A percentile compares a stretch with the other conserved stretches of the same genome.
phyloP scores from a whole-genome alignment of 1,284 basidiomycete genomes.

The Cutaneotrichosporon sp. region DNA sequence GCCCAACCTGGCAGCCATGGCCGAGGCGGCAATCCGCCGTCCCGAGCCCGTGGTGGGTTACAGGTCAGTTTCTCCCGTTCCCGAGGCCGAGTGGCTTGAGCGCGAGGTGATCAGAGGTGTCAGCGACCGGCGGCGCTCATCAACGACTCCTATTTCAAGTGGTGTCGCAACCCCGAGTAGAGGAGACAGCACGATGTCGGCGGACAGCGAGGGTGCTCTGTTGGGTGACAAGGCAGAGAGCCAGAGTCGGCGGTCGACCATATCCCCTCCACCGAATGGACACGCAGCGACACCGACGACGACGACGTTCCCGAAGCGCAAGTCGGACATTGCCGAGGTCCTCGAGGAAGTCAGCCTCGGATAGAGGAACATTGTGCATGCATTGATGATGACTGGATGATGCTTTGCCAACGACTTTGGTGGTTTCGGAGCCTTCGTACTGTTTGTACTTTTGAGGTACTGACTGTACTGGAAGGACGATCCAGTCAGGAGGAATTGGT shows the following conservation, averaged over 20 bases:
- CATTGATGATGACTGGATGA: neutral
- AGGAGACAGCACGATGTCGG: conserved; percentile 27
- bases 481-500: no score
- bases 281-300: neutral
- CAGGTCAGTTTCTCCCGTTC: conserved; percentile 11
- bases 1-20: conserved; percentile 4
- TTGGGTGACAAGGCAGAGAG: conserved; percentile 15
- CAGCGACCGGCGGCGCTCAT: conserved; percentile 15
- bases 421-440: no score
- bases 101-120: conserved; percentile 17
- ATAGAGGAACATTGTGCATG: conserved; percentile 1
- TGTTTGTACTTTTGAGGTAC: no score
- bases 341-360: conserved; percentile 19
- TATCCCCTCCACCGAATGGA: neutral
- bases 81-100: conserved; percentile 8
- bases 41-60: conserved; percentile 34
- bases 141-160: neutral
- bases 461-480: no score
- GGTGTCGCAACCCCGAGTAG: neutral
- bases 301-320: conserved; percentile 3
- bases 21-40: conserved; percentile 29
- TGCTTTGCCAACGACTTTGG: no score
- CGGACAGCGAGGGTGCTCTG: conserved; percentile 32
- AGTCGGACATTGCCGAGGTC: conserved; percentile 7
- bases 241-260: conserved; percentile 4